These are phyloP conservation scores for Pseudozyma thailandica DNA, from an alignment of 1,284 basidiomycete species.

Conservation along the genomic window DNA sequence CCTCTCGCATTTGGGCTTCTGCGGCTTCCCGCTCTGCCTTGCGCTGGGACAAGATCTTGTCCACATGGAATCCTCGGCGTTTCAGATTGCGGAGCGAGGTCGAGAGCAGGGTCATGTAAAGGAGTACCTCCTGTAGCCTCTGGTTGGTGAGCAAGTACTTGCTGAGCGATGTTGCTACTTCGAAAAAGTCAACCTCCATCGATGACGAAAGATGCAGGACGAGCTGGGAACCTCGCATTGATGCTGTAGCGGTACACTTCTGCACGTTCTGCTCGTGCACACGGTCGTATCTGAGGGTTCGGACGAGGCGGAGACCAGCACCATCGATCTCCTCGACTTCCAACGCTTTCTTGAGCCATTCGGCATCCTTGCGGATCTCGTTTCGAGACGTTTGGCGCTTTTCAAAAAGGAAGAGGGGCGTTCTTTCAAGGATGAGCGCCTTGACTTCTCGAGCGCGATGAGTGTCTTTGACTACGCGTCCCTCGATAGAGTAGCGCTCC, in stretches of 20 bases:
- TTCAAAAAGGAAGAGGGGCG: conserved; percentile 91
- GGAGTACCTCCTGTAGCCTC: conserved; percentile 70
- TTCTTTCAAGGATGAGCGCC: conserved; percentile 79
- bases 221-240: conserved; percentile 72
- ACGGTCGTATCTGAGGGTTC: conserved; percentile 54
- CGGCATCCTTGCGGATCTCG: conserved; percentile 75
- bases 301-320: conserved; percentile 57
- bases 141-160: conserved; percentile 63
- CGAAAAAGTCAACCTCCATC: conserved; percentile 87
- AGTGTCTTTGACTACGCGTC: conserved; percentile 64
- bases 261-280: conserved; percentile 57
- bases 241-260: conserved; percentile 60
- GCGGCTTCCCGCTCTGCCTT: conserved; percentile 77
- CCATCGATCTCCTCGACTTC: conserved; percentile 64
- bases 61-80: conserved; percentile 81
- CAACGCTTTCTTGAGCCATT: conserved; percentile 80
- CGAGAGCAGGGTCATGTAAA: conserved; percentile 92
- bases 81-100: conserved; percentile 86
- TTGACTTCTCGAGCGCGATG: conserved; percentile 55
- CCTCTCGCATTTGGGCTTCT: conserved; percentile 67
- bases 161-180: conserved; percentile 69
- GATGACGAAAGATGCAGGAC: conserved; percentile 80
- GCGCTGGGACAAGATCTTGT: conserved; percentile 88
- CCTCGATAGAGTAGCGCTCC: conserved; percentile 77
- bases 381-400: conserved; percentile 75